These are phyloP conservation scores for Babesia ovis DNA, from an alignment of 169 alveolate species.

Conservation along the genomic window DNA sequence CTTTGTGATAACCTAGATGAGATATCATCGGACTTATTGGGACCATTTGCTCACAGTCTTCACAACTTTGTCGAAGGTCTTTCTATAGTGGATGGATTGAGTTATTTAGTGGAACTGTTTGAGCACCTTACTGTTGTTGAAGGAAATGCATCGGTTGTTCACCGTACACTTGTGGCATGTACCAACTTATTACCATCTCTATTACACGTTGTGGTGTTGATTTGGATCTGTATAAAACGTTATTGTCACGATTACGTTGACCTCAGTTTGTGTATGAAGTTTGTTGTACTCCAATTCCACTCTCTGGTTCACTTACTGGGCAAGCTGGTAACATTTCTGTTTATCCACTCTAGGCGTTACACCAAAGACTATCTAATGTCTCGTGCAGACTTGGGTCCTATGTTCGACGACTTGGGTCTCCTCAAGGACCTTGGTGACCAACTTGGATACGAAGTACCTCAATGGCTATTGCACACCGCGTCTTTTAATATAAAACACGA, in stretches of 20 bases:
- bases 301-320: conserved; percentile 36
- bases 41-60: conserved; percentile 10
- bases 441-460: conserved; percentile 18
- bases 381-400: background rate
- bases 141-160: conserved; percentile 13
- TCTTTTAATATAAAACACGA: background rate
- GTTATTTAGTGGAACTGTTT: conserved; percentile 48
- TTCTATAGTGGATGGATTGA: conserved; percentile 40
- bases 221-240: conserved; percentile 21
- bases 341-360: conserved; percentile 10
- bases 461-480: conserved; percentile 25
- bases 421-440: background rate
- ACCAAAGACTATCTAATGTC: background rate
- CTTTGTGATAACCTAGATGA: conserved; percentile 1
- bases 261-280: conserved; percentile 38
- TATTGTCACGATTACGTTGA: conserved; percentile 11
- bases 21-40: conserved; percentile 32
- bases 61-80: conserved; percentile 47
- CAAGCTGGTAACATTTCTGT: conserved; percentile 20
- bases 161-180: conserved; percentile 22
- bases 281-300: conserved; percentile 40
- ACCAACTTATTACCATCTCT: conserved; percentile 45
- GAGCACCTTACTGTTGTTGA: conserved; percentile 19
- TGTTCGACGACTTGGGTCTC: background rate
- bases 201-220: conserved; percentile 19